Conservation (phyloP, 257 asterid species). For the Avicennia marina region DNA sequence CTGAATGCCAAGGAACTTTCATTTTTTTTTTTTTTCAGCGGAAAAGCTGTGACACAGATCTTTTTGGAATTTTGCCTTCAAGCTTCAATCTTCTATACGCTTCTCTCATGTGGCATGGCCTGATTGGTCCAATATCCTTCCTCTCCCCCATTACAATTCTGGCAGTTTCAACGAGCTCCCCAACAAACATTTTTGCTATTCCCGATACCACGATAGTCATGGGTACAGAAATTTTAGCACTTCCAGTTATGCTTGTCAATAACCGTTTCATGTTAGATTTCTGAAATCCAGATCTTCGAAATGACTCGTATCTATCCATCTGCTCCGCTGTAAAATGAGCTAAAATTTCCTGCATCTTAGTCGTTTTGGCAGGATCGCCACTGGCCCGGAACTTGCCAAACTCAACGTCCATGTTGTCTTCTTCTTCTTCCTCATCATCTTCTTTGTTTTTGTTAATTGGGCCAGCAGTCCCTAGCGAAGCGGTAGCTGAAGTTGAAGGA, state of each 20-base stretch:
- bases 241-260: conserved; percentile 56
- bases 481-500: conserved; percentile 39
- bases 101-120: conserved; percentile 97
- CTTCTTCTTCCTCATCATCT: conserved; percentile 94
- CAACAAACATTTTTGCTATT: conserved; percentile 88
- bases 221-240: conserved; percentile 68
- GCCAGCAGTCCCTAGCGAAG: conserved; percentile 35
- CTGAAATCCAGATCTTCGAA: conserved; percentile 89
- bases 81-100: conserved; percentile 85
- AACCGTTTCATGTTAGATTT: conserved; percentile 83
- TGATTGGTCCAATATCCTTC: conserved; percentile 75
- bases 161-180: conserved; percentile 67
- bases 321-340: conserved; percentile 80
- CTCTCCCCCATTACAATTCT: conserved; percentile 75
- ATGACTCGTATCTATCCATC: conserved; percentile 87
- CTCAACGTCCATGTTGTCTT: conserved; percentile 87
- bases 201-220: conserved; percentile 86
- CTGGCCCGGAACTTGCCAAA: conserved; percentile 60
- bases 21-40: too few species aligned
- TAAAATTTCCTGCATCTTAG: conserved; percentile 72
- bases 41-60: conserved; percentile 73
- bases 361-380: conserved; percentile 77
- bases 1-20: too few species aligned
- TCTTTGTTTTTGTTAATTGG: conserved; percentile 59
- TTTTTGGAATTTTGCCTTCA: conserved; percentile 81